phyloP scores from a whole-genome alignment of 768 basidiomycete genomes.

The Termitomyces sp. region DNA sequence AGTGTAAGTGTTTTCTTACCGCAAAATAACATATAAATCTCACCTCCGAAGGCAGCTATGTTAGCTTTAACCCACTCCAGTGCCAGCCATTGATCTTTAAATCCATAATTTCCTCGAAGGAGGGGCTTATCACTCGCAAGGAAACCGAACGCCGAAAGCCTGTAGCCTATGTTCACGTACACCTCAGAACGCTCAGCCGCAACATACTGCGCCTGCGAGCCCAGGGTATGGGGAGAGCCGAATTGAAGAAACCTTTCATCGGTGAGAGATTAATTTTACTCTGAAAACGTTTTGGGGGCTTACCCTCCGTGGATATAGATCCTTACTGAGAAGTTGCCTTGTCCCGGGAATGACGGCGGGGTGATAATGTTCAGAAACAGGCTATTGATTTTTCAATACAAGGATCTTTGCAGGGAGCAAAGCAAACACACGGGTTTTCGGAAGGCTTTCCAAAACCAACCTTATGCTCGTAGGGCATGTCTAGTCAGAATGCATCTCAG shows the following conservation, averaged over 20 bases:
- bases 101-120: constrained; percentile 74
- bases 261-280: background rate
- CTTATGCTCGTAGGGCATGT: constrained; percentile 48
- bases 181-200: constrained; percentile 63
- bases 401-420: background rate
- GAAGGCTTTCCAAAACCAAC: constrained; percentile 65
- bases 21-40: background rate
- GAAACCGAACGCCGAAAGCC: constrained; percentile 75
- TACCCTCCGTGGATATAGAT: constrained; percentile 80
- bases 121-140: constrained; percentile 60
- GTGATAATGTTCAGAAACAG: constrained; percentile 63
- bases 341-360: constrained; percentile 48
- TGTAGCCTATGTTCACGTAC: constrained; percentile 76
- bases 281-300: background rate
- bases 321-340: constrained; percentile 55
- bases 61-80: constrained; percentile 71
- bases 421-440: constrained; percentile 57
- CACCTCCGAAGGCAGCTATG: constrained; percentile 67
- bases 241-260: constrained; percentile 74
- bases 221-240: constrained; percentile 65
- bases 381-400: constrained; percentile 25
- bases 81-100: constrained; percentile 82
- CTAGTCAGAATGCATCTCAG: constrained; percentile 23
- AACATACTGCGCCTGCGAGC: constrained; percentile 63
- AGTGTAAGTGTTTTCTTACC: background rate